phyloP scores from a whole-genome alignment of 768 basidiomycete species.

The Coprinopsis marcescibilis region DNA sequence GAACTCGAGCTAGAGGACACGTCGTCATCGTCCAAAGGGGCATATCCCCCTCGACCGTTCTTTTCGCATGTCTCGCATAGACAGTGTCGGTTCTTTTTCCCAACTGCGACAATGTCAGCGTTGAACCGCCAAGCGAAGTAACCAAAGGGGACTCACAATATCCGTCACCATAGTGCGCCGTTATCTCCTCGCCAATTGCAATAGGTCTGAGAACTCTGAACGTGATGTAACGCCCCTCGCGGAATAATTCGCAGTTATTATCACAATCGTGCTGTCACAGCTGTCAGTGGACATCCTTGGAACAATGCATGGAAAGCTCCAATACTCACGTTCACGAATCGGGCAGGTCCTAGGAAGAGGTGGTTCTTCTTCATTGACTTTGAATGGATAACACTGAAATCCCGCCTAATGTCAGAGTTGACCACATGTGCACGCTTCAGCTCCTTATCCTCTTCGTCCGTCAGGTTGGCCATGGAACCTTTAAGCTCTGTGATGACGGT shows the following conservation, averaged over 20 bases:
- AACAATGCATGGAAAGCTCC: conserved; percentile 17
- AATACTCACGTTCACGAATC: conserved; percentile 80
- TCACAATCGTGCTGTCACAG: conserved; percentile 75
- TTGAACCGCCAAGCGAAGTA: conserved; percentile 1
- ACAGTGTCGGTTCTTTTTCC: conserved; percentile 45
- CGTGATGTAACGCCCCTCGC: conserved; percentile 85
- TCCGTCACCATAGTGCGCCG: conserved; percentile 85
- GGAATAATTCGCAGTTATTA: conserved; percentile 84
- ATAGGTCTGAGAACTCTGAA: conserved; percentile 80
- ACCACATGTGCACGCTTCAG: conserved; percentile 77
- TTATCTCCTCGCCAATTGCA: conserved; percentile 78
- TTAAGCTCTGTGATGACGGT: conserved; percentile 80
- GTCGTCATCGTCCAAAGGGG: conserved; percentile 46
- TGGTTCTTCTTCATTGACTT: conserved; percentile 91
- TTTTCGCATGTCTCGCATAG: conserved; percentile 85
- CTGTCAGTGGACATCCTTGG: conserved; percentile 18
- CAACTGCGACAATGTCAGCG: conserved; percentile 25
- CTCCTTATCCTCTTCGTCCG: conserved; percentile 80
- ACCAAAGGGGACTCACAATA: conserved; percentile 59
- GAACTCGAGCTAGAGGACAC: conserved; percentile 22
- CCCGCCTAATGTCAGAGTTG: conserved; percentile 72
- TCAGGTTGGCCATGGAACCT: conserved; percentile 85
- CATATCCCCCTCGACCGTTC: conserved; percentile 70
- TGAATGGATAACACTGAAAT: conserved; percentile 89
- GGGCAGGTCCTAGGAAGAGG: conserved; percentile 84